Percentiles rank a stretch among this genome's conserved stretches.
phyloP scores from a whole-genome alignment of 257 asterid species.

The Plantago major region DNA sequence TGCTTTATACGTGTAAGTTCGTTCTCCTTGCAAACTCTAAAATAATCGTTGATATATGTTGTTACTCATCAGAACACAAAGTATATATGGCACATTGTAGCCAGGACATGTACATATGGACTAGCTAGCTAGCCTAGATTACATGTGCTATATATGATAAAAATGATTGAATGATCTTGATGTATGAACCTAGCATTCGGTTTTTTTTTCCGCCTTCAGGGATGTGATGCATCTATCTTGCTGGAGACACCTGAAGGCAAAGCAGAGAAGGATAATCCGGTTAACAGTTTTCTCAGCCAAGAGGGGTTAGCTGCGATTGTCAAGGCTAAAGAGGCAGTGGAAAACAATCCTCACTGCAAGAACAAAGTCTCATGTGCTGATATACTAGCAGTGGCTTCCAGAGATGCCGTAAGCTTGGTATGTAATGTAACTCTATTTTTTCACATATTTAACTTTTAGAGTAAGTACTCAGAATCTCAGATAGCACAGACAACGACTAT shows the following conservation, averaged over 20 bases:
- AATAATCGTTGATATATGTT: no score
- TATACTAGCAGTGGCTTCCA: conserved; percentile 69
- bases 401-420: conserved; percentile 86
- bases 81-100: no score
- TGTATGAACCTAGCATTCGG: no score
- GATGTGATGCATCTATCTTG: conserved; percentile 76
- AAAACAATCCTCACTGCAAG: conserved; percentile 51
- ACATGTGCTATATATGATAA: no score
- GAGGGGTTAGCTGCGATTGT: conserved; percentile 76
- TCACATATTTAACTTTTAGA: not conserved
- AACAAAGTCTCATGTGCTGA: conserved; percentile 85
- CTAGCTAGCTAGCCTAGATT: no score
- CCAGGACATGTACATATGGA: no score
- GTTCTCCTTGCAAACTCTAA: not conserved
- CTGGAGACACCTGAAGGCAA: conserved; percentile 33
- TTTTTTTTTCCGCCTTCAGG: conserved; percentile 29
- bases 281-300: conserved; percentile 71
- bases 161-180: no score
- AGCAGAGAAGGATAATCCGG: conserved; percentile 82
- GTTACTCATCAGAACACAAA: no score
- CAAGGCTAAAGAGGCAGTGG: conserved; percentile 76
- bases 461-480: no score
- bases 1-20: conserved; percentile 58
- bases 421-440: not conserved
- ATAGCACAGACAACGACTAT: no score